These are phyloP conservation scores for Rhodamnia argentea DNA, from an alignment of 345 rosid species.

Conservation along the genomic window DNA sequence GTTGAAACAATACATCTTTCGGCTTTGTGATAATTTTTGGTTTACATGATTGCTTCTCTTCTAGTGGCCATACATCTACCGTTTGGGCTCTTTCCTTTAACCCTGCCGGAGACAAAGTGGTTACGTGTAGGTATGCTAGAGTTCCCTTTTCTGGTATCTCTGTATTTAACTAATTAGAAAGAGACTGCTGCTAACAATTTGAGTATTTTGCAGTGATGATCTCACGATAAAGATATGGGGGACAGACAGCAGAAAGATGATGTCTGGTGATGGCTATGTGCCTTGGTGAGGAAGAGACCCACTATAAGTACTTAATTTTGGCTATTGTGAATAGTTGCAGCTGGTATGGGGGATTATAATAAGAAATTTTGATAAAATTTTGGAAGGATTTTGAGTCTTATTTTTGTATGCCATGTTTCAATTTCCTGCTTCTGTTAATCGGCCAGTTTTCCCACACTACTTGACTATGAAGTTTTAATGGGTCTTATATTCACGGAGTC, in stretches of 20 bases:
- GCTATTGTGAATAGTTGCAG: neutral
- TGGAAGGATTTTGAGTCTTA: neutral
- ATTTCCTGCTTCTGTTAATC: no score
- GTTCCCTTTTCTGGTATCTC: neutral
- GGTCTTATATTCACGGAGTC: neutral
- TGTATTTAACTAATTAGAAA: neutral
- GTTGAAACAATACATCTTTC: neutral
- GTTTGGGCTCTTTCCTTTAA: constrained; percentile 83
- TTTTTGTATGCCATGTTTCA: neutral
- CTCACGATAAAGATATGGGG: constrained; percentile 88
- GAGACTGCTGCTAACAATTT: neutral
- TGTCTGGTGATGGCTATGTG: constrained; percentile 55
- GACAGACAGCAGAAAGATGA: constrained; percentile 39
- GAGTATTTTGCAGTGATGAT: constrained; percentile 66
- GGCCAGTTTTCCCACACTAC: neutral
- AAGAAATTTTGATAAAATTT: neutral
- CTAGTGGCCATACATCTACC: constrained; percentile 85
- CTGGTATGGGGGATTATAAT: neutral
- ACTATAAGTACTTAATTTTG: constrained; percentile 5
- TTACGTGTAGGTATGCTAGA: constrained; percentile 69
- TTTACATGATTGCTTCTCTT: neutral
- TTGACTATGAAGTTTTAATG: neutral
- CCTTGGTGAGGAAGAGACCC: constrained; percentile 58
- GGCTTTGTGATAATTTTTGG: neutral
- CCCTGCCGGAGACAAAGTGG: constrained; percentile 80